Conservation (phyloP, 257 asterid species). For the Pogostemon cablin region DNA sequence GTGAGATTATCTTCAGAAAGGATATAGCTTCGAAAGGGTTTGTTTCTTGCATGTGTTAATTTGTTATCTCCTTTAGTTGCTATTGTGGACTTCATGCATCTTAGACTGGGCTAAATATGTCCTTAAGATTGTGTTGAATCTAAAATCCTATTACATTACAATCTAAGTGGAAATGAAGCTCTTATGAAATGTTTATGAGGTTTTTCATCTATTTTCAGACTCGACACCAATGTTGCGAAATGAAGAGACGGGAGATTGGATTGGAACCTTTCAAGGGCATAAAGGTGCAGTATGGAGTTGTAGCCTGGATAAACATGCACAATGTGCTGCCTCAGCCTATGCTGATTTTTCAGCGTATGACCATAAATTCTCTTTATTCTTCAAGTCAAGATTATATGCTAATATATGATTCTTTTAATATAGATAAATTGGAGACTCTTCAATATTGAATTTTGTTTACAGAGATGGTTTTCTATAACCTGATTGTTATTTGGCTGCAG, state of each 20-base stretch:
- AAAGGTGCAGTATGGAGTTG: slow-evolving; percentile 99
- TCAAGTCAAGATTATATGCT: not conserved
- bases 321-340: slow-evolving; percentile 94
- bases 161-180: not conserved
- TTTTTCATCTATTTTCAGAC: slow-evolving; percentile 49
- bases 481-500: slow-evolving; percentile 51
- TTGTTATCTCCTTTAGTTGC: not conserved
- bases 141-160: not conserved
- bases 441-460: slow-evolving; percentile 6
- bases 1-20: no score
- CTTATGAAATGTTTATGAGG: slow-evolving; percentile 7
- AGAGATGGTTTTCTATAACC: slow-evolving; percentile 1
- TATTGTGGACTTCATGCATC: not conserved
- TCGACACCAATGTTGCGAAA: slow-evolving; percentile 94
- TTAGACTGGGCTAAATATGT: not conserved
- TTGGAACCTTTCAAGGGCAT: slow-evolving; percentile 98
- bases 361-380: slow-evolving; percentile 18
- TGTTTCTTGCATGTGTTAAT: not conserved
- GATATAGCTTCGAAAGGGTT: no score
- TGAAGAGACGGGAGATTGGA: slow-evolving; percentile 99
- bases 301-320: slow-evolving; percentile 84
- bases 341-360: slow-evolving; percentile 98
- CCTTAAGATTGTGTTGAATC: not conserved
- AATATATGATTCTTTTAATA: not conserved
- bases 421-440: slow-evolving; percentile 12